A percentile compares a stretch with the other conserved stretches of the same genome.
Conservation (phyloP, 2,329 filamentous ascomycete species). For the Diplocarpon mali region DNA sequence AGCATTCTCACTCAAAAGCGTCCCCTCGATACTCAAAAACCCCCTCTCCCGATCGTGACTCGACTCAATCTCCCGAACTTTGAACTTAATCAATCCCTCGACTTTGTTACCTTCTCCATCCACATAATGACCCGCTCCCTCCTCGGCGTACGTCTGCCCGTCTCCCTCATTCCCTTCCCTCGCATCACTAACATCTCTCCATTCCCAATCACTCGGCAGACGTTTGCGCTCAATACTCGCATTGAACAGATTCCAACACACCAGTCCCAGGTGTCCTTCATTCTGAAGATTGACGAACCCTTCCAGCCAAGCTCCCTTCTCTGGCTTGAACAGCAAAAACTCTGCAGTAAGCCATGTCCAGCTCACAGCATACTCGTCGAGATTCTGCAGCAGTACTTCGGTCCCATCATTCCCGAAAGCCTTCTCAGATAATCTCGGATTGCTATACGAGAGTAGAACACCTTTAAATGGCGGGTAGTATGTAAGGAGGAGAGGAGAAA, state of each 20-base stretch:
- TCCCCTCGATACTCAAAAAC: constrained; percentile 78
- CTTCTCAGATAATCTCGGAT: constrained; percentile 52
- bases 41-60: constrained; percentile 64
- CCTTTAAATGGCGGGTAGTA: constrained; percentile 64
- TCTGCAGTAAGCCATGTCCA: constrained; percentile 86
- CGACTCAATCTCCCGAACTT: constrained; percentile 76
- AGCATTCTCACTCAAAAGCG: constrained; percentile 60
- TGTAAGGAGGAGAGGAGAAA: constrained; percentile 63
- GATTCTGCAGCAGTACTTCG: constrained; percentile 37
- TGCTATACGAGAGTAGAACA: constrained; percentile 64
- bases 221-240: constrained; percentile 70
- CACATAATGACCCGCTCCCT: constrained; percentile 62
- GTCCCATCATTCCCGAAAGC: constrained; percentile 41
- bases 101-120: constrained; percentile 60
- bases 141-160: constrained; percentile 36
- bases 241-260: constrained; percentile 88
- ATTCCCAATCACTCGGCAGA: constrained; percentile 70
- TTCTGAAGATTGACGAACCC: constrained; percentile 79
- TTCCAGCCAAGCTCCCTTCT: constrained; percentile 61
- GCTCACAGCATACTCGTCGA: constrained; percentile 76
- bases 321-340: constrained; percentile 71
- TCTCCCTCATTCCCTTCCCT: constrained; percentile 27
- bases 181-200: constrained; percentile 44
- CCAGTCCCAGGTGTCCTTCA: constrained; percentile 77
- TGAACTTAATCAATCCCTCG: constrained; percentile 60